Percentiles rank a stretch among this genome's conserved stretches.
These are phyloP conservation scores for Coprinopsis cinerea DNA, from an alignment of 768 basidiomycete genomes.

Conservation along the genomic window DNA sequence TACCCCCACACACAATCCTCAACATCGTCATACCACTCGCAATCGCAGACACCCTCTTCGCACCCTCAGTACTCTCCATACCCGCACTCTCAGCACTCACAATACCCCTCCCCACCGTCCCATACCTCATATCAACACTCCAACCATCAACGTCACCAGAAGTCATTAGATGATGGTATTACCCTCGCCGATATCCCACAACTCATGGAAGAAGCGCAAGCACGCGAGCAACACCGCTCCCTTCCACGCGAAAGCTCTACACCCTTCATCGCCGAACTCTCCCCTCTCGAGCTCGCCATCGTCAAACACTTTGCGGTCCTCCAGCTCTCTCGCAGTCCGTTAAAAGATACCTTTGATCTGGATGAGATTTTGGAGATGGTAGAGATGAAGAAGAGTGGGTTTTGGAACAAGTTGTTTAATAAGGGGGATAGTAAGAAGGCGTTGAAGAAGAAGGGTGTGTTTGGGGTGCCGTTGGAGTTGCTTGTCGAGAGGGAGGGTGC, in stretches of 20 bases:
- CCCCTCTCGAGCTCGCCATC: constrained; percentile 78
- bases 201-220: constrained; percentile 87
- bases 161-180: constrained; percentile 65
- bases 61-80: constrained; percentile 18
- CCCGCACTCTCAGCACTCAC: constrained; percentile 17
- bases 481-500: constrained; percentile 92
- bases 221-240: constrained; percentile 81
- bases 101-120: constrained; percentile 15
- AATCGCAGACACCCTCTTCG: constrained; percentile 18
- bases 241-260: constrained; percentile 71
- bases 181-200: constrained; percentile 94
- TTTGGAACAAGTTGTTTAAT: constrained; percentile 94
- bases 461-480: constrained; percentile 87
- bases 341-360: constrained; percentile 79
- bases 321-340: constrained; percentile 66
- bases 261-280: constrained; percentile 81
- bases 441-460: constrained; percentile 92
- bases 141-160: constrained; percentile 24
- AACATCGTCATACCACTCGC: constrained; percentile 5
- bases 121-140: constrained; percentile 25
- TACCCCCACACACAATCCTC: background rate
- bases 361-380: constrained; percentile 93
- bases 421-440: constrained; percentile 87
- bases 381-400: constrained; percentile 87
- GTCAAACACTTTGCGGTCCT: constrained; percentile 90